These are phyloP conservation scores for Sarocladium strictum DNA, from an alignment of 2,329 filamentous ascomycete species.

Conservation along the genomic window DNA sequence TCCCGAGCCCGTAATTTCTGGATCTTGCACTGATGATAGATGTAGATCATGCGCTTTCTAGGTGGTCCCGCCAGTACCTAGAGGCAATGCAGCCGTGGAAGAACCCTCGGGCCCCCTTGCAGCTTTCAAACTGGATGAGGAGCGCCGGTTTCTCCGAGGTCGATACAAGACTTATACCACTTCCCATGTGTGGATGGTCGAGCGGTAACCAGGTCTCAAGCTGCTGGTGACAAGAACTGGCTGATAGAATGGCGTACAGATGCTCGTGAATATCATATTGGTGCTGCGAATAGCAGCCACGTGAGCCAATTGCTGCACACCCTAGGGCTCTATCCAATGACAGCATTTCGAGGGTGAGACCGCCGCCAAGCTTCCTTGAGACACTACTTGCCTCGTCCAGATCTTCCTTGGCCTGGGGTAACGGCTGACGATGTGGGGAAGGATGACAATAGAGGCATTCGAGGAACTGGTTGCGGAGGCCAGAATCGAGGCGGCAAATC, in stretches of 20 bases:
- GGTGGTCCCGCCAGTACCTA: conserved; percentile 63
- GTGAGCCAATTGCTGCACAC: conserved; percentile 49
- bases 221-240: neutral
- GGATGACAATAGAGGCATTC: conserved; percentile 53
- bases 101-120: conserved; percentile 58
- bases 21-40: conserved; percentile 9
- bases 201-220: conserved; percentile 43
- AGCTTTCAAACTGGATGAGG: conserved; percentile 51
- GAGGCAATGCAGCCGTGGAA: conserved; percentile 57
- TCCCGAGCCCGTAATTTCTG: neutral
- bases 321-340: conserved; percentile 51
- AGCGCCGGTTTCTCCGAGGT: conserved; percentile 63
- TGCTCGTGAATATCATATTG: conserved; percentile 45
- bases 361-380: neutral
- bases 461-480: conserved; percentile 51
- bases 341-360: conserved; percentile 25
- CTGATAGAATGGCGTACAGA: conserved; percentile 27
- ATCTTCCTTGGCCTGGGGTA: too few relatives aligned
- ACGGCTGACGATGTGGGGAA: conserved; percentile 19
- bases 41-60: conserved; percentile 55
- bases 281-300: conserved; percentile 46
- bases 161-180: conserved; percentile 56
- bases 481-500: conserved; percentile 45
- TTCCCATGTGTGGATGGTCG: conserved; percentile 67
- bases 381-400: neutral